phyloP scores from a whole-genome alignment of 192 early-diverging fungal species.

The Umbelopsis sp. region DNA sequence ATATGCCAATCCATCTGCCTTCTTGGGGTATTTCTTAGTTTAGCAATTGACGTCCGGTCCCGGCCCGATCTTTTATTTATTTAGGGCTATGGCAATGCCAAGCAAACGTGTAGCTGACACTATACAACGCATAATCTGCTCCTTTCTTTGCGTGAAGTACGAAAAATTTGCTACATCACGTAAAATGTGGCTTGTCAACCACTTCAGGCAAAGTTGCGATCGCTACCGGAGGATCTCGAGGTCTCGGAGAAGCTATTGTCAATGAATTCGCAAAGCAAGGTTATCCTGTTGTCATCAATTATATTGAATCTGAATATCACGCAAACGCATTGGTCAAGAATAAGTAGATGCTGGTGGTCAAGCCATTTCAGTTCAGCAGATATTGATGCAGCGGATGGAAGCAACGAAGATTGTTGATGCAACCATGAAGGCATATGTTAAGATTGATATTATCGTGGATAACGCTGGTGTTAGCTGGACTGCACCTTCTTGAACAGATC shows the following conservation, averaged over 20 bases:
- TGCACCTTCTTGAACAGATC: background rate
- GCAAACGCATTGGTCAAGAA: background rate
- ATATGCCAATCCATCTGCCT: no score
- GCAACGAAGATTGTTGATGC: conserved; percentile 15
- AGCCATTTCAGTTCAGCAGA: conserved; percentile 17
- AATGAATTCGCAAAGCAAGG: background rate
- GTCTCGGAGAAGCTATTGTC: conserved; percentile 16
- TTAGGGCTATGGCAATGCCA: no score
- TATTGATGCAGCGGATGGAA: background rate
- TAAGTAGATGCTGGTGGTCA: background rate
- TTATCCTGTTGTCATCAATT: conserved; percentile 15
- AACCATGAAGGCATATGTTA: background rate
- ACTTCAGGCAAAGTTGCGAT: conserved; percentile 17
- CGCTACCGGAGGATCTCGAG: conserved; percentile 15
- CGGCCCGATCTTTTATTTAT: no score
- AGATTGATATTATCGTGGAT: conserved; percentile 44
- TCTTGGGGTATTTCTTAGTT: no score
- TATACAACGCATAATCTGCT: no score
- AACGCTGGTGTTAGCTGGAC: conserved; percentile 40
- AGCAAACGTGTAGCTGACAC: no score
- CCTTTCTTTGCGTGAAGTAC: no score
- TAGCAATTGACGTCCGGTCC: no score
- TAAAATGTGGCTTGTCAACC: no score
- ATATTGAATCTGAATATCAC: background rate
- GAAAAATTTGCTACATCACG: no score